These are phyloP conservation scores for Herpetospermum pedunculosum DNA, from an alignment of 306 rosid genomes.

Conservation along the genomic window DNA sequence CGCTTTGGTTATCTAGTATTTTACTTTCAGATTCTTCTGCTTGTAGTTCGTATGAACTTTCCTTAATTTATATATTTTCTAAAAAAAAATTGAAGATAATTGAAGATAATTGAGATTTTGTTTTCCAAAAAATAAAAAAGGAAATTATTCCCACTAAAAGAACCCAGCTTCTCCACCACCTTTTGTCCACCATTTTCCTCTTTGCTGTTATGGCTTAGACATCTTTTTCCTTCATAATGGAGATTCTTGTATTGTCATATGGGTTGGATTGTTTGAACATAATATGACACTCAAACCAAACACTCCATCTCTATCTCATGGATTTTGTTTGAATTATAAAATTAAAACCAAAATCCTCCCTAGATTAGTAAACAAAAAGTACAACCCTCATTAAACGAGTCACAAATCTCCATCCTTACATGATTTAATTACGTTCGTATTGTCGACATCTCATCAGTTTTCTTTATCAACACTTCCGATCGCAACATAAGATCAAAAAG, in stretches of 20 bases:
- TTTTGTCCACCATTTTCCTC: slow-evolving; percentile 2
- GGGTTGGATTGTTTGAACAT: not conserved
- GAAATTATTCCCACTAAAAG: slow-evolving; percentile 3
- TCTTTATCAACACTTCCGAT: not conserved
- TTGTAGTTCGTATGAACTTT: too few relatives aligned
- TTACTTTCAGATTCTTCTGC: too few relatives aligned
- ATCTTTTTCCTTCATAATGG: not conserved
- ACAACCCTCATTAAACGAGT: not conserved
- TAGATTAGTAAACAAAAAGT: not conserved
- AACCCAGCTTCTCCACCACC: slow-evolving; percentile 8
- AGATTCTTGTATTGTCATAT: slow-evolving; percentile 5
- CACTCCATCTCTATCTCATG: not conserved
- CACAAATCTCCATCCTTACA: not conserved
- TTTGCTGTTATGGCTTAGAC: not conserved
- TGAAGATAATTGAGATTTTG: not conserved
- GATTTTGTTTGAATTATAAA: not conserved
- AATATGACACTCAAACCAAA: not conserved
- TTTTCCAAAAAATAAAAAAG: not conserved
- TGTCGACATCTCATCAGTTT: not conserved
- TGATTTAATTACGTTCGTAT: not conserved
- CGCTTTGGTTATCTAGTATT: too few relatives aligned
- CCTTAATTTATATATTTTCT: too few relatives aligned
- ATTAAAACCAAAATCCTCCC: not conserved
- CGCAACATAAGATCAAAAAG: not conserved
- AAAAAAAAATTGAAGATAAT: too few relatives aligned